Percentiles rank a stretch among this genome's conserved stretches.
These are phyloP conservation scores for Veloboletus limbatus DNA, from an alignment of 1,284 basidiomycete species.

Conservation along the genomic window DNA sequence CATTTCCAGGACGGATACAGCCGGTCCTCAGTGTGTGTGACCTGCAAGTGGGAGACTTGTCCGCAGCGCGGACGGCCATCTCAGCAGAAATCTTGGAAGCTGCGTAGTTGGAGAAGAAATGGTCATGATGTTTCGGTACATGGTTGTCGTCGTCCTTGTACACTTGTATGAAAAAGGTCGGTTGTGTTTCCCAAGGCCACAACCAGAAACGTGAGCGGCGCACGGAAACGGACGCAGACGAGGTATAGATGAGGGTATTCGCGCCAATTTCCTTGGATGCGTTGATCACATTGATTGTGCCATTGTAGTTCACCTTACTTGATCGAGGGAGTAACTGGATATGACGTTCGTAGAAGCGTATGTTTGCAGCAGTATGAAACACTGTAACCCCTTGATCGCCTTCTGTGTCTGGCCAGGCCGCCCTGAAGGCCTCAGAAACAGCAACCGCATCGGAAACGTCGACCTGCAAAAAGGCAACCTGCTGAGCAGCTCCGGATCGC, in stretches of 20 bases:
- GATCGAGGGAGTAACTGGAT: slow-evolving; percentile 50
- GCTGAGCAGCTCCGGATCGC: slow-evolving; percentile 42
- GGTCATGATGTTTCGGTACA: slow-evolving; percentile 46
- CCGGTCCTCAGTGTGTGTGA: slow-evolving; percentile 54
- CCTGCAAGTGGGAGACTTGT: slow-evolving; percentile 39
- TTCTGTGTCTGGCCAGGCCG: slow-evolving; percentile 51
- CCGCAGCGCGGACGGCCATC: slow-evolving; percentile 50
- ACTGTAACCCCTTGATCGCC: slow-evolving; percentile 47
- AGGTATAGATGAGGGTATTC: slow-evolving; percentile 57
- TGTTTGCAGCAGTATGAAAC: slow-evolving; percentile 72
- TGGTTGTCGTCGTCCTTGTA: slow-evolving; percentile 53
- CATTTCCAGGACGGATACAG: slow-evolving; percentile 71
- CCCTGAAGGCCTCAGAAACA: slow-evolving; percentile 58
- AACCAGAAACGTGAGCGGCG: slow-evolving; percentile 56
- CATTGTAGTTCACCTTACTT: slow-evolving; percentile 57
- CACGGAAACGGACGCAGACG: slow-evolving; percentile 56
- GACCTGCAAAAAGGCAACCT: slow-evolving; percentile 55
- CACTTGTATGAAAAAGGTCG: slow-evolving; percentile 52
- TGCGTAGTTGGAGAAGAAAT: slow-evolving; percentile 74
- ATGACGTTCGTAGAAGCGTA: slow-evolving; percentile 70
- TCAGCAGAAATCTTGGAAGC: slow-evolving; percentile 57
- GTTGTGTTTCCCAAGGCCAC: slow-evolving; percentile 68
- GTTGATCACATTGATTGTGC: slow-evolving; percentile 59
- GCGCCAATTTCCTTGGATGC: slow-evolving; percentile 44
- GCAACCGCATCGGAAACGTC: slow-evolving; percentile 54